These are phyloP conservation scores for Halophytophthora polymorphica DNA, from an alignment of 352 stramenopile genomes.

Conservation along the genomic window DNA sequence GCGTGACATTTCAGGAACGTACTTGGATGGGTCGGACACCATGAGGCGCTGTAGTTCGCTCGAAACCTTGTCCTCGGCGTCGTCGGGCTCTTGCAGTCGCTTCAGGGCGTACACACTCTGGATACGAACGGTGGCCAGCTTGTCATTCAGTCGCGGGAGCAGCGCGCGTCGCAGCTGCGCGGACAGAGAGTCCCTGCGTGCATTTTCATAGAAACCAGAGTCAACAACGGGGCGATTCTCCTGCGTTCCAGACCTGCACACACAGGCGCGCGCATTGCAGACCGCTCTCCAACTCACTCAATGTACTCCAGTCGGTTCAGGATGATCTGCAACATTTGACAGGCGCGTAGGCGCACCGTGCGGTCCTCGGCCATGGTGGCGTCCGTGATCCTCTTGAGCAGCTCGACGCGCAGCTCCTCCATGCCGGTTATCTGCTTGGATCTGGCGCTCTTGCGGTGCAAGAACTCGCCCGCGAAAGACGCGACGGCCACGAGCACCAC, in stretches of 20 bases:
- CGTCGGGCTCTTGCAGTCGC: conserved; percentile 45
- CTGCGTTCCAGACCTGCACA: not conserved
- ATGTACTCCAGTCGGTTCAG: conserved; percentile 51
- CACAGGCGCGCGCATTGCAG: not conserved
- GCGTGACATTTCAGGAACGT: conserved; percentile 21
- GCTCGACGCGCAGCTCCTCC: conserved; percentile 42
- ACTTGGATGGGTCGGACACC: conserved; percentile 73
- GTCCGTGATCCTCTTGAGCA: conserved; percentile 44
- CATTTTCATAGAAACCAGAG: too few relatives aligned
- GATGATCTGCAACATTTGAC: conserved; percentile 61
- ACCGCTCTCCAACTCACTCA: conserved; percentile 32
- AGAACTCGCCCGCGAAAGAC: conserved; percentile 50
- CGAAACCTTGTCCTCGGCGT: conserved; percentile 40
- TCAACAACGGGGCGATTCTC: not conserved
- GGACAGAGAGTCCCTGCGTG: conserved; percentile 40
- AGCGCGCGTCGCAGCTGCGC: conserved; percentile 37
- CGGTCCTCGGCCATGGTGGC: conserved; percentile 65
- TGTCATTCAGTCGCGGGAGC: conserved; percentile 57
- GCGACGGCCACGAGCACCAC: conserved; percentile 47
- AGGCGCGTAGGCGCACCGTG: conserved; percentile 45
- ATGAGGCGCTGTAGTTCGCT: conserved; percentile 52
- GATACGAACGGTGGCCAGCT: conserved; percentile 53
- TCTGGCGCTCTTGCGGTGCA: conserved; percentile 22
- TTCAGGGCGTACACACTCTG: conserved; percentile 63
- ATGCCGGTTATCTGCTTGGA: conserved; percentile 23